These are phyloP conservation scores for Myxozyma monticola DNA, from an alignment of 805 yeast species.

Conservation along the genomic window DNA sequence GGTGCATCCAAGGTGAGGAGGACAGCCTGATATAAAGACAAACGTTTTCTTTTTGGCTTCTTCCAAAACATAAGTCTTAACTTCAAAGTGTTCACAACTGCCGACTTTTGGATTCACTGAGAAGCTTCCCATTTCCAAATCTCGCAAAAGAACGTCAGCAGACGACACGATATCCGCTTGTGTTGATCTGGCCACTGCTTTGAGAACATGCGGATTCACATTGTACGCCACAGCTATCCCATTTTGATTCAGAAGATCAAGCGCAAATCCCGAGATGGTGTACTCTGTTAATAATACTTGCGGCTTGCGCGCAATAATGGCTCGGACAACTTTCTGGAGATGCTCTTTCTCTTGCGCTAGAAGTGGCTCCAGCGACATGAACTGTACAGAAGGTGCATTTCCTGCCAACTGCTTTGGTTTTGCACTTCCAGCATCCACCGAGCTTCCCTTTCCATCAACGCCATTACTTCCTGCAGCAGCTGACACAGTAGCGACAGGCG, in stretches of 20 bases:
- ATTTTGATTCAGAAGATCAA: slow-evolving; percentile 66
- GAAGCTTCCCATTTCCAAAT: slow-evolving; percentile 23
- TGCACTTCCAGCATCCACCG: background rate
- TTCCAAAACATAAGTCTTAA: slow-evolving; percentile 60
- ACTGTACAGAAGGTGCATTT: slow-evolving; percentile 43
- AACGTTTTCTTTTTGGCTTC: slow-evolving; percentile 57
- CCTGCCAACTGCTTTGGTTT: background rate
- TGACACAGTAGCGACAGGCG: background rate
- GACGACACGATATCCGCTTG: slow-evolving; percentile 83
- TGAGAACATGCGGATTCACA: slow-evolving; percentile 78
- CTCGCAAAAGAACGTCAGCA: slow-evolving; percentile 76
- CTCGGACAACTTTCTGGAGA: slow-evolving; percentile 72
- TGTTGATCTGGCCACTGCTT: slow-evolving; percentile 73
- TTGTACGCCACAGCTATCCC: slow-evolving; percentile 80
- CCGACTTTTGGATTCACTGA: slow-evolving; percentile 60
- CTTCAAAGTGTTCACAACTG: slow-evolving; percentile 67
- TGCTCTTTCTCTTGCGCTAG: slow-evolving; percentile 86
- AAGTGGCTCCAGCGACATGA: slow-evolving; percentile 79
- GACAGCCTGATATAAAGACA: slow-evolving; percentile 77
- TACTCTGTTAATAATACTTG: slow-evolving; percentile 76
- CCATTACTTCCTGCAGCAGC: background rate
- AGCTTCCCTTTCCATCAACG: background rate
- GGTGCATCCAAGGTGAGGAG: slow-evolving; percentile 73
- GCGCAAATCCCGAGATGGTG: slow-evolving; percentile 78
- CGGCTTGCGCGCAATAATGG: slow-evolving; percentile 76